Conservation (phyloP, 257 asterid species). For the Cynanchum wilfordii region DNA sequence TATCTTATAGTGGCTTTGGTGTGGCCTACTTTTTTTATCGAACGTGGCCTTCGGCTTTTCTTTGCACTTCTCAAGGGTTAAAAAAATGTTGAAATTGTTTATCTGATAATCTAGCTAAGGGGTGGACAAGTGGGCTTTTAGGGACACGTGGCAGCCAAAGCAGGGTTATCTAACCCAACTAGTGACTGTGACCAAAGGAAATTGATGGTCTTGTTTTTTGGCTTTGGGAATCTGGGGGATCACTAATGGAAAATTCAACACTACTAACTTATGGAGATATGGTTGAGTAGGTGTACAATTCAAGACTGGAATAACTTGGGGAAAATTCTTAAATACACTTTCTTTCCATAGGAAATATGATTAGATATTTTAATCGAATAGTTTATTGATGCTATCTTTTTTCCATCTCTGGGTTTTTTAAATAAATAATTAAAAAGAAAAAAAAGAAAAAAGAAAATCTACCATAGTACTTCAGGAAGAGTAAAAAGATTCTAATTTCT, state of each 20-base stretch:
- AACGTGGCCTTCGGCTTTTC: slow-evolving; percentile 5
- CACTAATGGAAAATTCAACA: background rate
- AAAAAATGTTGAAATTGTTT: slow-evolving; percentile 1
- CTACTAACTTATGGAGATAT: background rate
- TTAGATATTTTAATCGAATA: background rate
- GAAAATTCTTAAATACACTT: background rate
- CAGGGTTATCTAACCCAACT: slow-evolving; percentile 5
- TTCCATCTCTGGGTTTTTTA: background rate
- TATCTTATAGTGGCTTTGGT: slow-evolving; percentile 3
- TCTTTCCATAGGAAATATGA: no score
- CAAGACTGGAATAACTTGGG: background rate
- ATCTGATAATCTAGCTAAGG: background rate
- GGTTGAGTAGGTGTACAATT: background rate
- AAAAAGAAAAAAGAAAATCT: background rate
- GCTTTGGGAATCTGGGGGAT: slow-evolving; percentile 5
- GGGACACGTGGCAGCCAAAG: slow-evolving; percentile 5
- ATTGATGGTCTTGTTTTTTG: background rate
- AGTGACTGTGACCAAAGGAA: background rate
- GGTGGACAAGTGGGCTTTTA: slow-evolving; percentile 11
- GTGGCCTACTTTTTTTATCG: slow-evolving; percentile 1
- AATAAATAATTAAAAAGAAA: no score
- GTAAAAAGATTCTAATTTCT: background rate
- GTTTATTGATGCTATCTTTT: background rate
- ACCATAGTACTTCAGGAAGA: background rate
- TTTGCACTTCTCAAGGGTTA: background rate